These are phyloP conservation scores for Xylariaceae sp. DNA, from an alignment of 2,329 filamentous ascomycete genomes.

Conservation along the genomic window DNA sequence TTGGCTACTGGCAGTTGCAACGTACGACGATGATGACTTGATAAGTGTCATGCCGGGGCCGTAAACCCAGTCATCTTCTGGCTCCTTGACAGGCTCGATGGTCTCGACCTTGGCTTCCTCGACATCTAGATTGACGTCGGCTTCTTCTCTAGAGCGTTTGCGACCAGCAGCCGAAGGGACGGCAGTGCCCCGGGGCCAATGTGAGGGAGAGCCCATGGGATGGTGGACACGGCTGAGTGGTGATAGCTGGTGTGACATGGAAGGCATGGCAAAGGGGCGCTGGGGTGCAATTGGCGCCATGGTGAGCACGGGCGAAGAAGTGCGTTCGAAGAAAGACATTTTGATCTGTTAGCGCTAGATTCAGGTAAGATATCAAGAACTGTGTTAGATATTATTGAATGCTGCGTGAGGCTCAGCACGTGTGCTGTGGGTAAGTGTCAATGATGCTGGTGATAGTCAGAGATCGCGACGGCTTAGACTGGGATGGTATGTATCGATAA, in stretches of 20 bases:
- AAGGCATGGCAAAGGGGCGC: constrained; percentile 36
- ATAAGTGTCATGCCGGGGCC: constrained; percentile 69
- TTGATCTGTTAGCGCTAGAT: constrained; percentile 31
- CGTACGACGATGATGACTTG: constrained; percentile 55
- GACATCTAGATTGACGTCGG: constrained; percentile 60
- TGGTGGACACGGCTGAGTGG: constrained; percentile 31
- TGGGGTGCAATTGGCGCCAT: constrained; percentile 43
- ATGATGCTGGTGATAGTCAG: constrained; percentile 10
- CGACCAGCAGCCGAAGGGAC: constrained; percentile 50
- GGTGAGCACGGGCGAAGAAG: constrained; percentile 36
- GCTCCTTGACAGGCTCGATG: constrained; percentile 43
- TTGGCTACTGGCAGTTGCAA: constrained; percentile 59
- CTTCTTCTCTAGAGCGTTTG: constrained; percentile 73
- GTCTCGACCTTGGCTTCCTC: constrained; percentile 34
- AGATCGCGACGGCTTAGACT: constrained; percentile 7
- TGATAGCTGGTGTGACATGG: constrained; percentile 37
- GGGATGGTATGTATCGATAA: constrained; percentile 12
- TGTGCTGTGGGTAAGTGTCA: constrained; percentile 17
- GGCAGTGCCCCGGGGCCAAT: constrained; percentile 31
- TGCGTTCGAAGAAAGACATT: constrained; percentile 36
- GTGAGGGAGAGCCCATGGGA: constrained; percentile 33
- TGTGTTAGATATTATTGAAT: constrained; percentile 24
- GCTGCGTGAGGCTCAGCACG: constrained; percentile 4
- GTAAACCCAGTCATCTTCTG: constrained; percentile 62
- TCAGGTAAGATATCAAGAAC: constrained; percentile 30